Conservation (phyloP, 2,329 filamentous ascomycete genomes). For the Blastomyces gilchristii region DNA sequence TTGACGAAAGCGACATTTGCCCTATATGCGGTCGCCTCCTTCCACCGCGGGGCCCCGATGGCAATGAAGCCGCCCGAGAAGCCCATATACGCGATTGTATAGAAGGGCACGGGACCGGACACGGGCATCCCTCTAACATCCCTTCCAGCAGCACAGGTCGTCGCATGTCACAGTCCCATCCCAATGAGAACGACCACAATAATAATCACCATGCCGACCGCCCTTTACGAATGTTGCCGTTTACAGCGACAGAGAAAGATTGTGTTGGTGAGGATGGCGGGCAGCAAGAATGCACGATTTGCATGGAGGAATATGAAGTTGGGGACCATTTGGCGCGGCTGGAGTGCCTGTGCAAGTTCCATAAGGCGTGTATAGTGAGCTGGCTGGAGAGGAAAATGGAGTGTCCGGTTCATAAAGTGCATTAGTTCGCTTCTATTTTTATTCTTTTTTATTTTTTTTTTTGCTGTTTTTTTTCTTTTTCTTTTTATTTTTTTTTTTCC, state of each 20-base stretch:
- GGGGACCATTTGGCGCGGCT: conserved; percentile 50
- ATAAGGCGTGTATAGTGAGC: conserved; percentile 48
- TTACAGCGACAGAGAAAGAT: conserved; percentile 54
- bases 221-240: conserved; percentile 34
- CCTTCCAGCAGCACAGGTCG: conserved; percentile 4
- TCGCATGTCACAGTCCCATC: neutral
- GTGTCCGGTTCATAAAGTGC: conserved; percentile 52
- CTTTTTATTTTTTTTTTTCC: neutral
- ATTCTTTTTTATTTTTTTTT: neutral
- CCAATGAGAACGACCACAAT: neutral
- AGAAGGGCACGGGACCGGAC: conserved; percentile 23
- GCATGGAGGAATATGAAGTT: conserved; percentile 53
- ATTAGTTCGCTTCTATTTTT: conserved; percentile 13
- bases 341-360: conserved; percentile 56
- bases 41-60: conserved; percentile 29
- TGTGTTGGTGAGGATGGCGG: conserved; percentile 46
- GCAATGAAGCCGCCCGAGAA: conserved; percentile 34
- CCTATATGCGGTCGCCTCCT: conserved; percentile 36
- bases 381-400: conserved; percentile 51
- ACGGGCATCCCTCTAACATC: neutral
- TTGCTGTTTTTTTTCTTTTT: neutral
- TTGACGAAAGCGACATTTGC: conserved; percentile 38
- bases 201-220: neutral
- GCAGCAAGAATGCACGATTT: conserved; percentile 52
- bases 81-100: conserved; percentile 39